These are phyloP conservation scores for Bacidia rubella DNA, from an alignment of 495 filamentous ascomycete genomes.

Conservation along the genomic window DNA sequence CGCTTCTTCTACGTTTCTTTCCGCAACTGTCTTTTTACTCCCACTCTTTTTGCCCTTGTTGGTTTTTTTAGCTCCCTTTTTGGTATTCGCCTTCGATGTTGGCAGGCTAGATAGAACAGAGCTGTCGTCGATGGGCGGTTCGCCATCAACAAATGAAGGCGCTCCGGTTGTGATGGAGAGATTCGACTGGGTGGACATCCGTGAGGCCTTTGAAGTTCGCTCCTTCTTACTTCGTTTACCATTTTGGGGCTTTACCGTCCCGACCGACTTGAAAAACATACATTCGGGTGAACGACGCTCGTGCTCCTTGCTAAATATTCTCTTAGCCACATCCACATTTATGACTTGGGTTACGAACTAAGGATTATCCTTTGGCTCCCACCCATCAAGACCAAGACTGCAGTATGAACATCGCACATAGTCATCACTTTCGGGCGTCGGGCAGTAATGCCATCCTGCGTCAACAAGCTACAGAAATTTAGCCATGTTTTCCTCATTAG, in stretches of 20 bases:
- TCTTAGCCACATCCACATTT: conserved; percentile 20
- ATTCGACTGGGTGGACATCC: conserved; percentile 57
- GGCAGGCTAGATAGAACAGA: conserved; percentile 41
- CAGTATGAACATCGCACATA: conserved; percentile 84
- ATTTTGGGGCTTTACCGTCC: conserved; percentile 37
- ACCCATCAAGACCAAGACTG: conserved; percentile 69
- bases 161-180: conserved; percentile 39
- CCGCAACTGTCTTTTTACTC: conserved; percentile 27
- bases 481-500: not conserved
- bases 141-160: conserved; percentile 31
- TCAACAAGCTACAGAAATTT: conserved; percentile 56
- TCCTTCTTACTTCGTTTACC: conserved; percentile 36
- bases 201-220: conserved; percentile 53
- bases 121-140: conserved; percentile 54
- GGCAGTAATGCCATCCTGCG: conserved; percentile 87
- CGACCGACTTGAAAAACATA: conserved; percentile 56
- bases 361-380: conserved; percentile 84
- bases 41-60: conserved; percentile 31
- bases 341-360: conserved; percentile 37
- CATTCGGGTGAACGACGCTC: conserved; percentile 63
- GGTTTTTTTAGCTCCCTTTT: conserved; percentile 39
- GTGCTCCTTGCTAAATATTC: conserved; percentile 63
- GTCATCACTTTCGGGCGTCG: conserved; percentile 65
- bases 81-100: conserved; percentile 26
- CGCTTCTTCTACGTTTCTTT: conserved; percentile 46